A percentile compares a stretch with the other conserved stretches of the same genome.
These are phyloP conservation scores for Microstegium vimineum DNA, from an alignment of 176 grass and related monocot species.

Conservation along the genomic window DNA sequence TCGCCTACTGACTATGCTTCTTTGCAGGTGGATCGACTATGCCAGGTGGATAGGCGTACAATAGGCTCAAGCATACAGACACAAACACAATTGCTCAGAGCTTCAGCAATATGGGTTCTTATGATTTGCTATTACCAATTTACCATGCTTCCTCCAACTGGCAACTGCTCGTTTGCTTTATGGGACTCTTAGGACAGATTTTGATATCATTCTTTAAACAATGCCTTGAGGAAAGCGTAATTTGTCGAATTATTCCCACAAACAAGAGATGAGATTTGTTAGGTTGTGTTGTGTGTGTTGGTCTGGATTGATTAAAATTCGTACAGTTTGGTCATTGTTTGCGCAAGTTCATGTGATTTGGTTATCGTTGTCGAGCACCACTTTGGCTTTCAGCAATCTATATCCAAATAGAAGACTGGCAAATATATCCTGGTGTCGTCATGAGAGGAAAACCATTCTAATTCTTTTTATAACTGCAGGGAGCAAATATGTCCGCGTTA, in stretches of 20 bases:
- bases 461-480: no score
- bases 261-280: slow-evolving; percentile 12
- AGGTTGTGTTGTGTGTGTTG: background rate
- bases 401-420: background rate
- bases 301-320: background rate
- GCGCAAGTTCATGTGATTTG: background rate
- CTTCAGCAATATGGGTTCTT: background rate
- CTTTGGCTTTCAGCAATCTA: background rate
- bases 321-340: background rate
- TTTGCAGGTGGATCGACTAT: slow-evolving; percentile 87
- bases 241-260: slow-evolving; percentile 28
- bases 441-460: background rate
- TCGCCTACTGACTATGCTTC: slow-evolving; percentile 27
- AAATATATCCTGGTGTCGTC: background rate
- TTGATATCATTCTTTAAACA: background rate
- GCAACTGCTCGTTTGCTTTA: background rate
- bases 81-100: background rate
- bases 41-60: slow-evolving; percentile 68
- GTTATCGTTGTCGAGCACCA: background rate
- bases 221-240: background rate
- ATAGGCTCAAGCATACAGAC: slow-evolving; percentile 27
- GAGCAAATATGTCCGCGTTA: no score
- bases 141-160: background rate
- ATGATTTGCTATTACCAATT: background rate
- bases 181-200: background rate